Evolutionary conservation across 2,329 filamentous ascomycete genomes (phyloP), one percentile per base, ranked within the genome.

Genomic region (Paramyrothecium roridum): DNA sequence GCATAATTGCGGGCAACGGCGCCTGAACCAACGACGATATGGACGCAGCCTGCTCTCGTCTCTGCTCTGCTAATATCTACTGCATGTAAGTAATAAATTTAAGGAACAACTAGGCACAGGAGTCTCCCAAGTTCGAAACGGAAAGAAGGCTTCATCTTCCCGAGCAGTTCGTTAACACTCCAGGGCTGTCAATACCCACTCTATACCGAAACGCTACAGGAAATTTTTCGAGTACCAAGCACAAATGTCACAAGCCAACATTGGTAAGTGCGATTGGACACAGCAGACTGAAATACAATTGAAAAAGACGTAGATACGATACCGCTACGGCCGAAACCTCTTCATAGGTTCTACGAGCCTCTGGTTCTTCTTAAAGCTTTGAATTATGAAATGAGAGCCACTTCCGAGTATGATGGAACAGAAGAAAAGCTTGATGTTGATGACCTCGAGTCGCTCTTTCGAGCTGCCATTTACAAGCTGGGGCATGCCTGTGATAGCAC

Each of bases 381-480:
- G 21, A 54, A 48, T 26, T 23, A 23, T 10, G 56, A 50, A 1
- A 50, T 48, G 1, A 30, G 40, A n/a, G 47, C 56, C 2, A 50
- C 21, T 11, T 33, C 53, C 37, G 34, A 21, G 10, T 11, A 43
- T 16, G 11, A 19, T 3, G 33, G 19, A 20, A 13, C 48, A 40
- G 55, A 56, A 19, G 49, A 48, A 33, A 50, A 49, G 3, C 59
- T 60, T 13, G 52, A 60, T 48, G 20, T 23, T 0, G 3, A 47
- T 1, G 48, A 57, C 12, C 48, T 49, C 13, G n/a, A 19, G 12
- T 37, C 57, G 26, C 17, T 59, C 12, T 60, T 56, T 33, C 47
- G 59, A 17, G 52, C 57, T 8, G 59, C 57, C 34, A 55, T 60
- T 4, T 59, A 57, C 46, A 60, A 60, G 55, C 52, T 60, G 19